phyloP scores from a whole-genome alignment of 2,329 filamentous ascomycete genomes.

The Phialemoniopsis sp. region DNA sequence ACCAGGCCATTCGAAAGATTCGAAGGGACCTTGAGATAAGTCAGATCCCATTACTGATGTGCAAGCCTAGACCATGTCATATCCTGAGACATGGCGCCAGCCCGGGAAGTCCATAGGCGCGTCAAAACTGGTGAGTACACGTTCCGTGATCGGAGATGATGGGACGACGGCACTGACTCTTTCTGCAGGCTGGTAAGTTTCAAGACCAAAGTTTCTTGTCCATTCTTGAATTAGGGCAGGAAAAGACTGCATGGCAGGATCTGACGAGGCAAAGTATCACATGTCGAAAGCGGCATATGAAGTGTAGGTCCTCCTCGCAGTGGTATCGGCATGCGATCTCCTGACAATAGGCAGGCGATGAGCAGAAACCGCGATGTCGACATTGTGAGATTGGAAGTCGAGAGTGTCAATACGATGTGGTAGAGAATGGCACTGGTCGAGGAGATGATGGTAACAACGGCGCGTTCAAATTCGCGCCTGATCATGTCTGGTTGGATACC shows the following conservation, averaged over 20 bases:
- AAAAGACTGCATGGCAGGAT: neutral
- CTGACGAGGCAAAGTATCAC: conserved; percentile 1
- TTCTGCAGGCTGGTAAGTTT: neutral
- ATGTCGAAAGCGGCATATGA: conserved; percentile 2
- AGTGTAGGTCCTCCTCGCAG: neutral
- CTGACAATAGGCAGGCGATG: conserved; percentile 1
- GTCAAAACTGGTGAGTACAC: conserved; percentile 1
- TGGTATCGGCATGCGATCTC: neutral
- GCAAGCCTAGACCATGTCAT: too few species aligned
- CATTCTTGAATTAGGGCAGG: too few species aligned
- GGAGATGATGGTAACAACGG: neutral
- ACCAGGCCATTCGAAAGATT: too few species aligned
- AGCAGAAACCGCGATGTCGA: conserved; percentile 1
- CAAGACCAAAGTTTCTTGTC: too few species aligned
- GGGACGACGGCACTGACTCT: neutral
- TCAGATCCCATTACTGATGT: too few species aligned
- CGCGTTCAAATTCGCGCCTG: conserved; percentile 1
- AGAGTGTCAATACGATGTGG: too few species aligned
- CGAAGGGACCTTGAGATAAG: too few species aligned
- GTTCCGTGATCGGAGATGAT: neutral
- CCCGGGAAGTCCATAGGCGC: neutral
- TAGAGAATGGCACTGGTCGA: too few species aligned
- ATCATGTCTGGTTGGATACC: conserved; percentile 2
- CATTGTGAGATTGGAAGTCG: conserved; percentile 1
- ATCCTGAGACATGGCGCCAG: too few species aligned